phyloP scores from a whole-genome alignment of 176 grass and related monocot species.

The Hsuehochloa calcarea region DNA sequence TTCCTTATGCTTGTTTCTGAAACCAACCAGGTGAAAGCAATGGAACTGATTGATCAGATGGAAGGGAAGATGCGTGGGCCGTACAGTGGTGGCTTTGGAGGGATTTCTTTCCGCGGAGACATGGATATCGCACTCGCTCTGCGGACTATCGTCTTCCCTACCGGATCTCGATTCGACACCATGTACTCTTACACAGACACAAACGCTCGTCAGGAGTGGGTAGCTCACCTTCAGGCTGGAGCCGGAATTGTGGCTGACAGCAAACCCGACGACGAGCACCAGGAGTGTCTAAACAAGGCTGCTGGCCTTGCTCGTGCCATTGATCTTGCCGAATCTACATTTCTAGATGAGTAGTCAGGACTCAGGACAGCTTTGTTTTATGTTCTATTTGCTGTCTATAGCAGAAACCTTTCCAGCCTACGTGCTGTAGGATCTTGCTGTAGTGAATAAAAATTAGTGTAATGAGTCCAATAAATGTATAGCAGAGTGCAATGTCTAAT shows the following conservation, averaged over 20 bases:
- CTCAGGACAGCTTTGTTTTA: background rate
- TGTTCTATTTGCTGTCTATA: background rate
- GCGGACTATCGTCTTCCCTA: slow-evolving; percentile 73
- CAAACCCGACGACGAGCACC: slow-evolving; percentile 65
- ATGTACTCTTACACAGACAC: slow-evolving; percentile 51
- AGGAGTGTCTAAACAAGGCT: slow-evolving; percentile 83
- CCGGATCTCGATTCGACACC: slow-evolving; percentile 42
- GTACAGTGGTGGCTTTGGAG: slow-evolving; percentile 78
- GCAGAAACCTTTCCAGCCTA: background rate
- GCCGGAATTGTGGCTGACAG: slow-evolving; percentile 84
- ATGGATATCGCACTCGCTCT: slow-evolving; percentile 81
- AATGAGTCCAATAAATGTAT: slow-evolving; percentile 31
- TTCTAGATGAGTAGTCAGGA: slow-evolving; percentile 36
- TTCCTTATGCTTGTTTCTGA: background rate
- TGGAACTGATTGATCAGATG: slow-evolving; percentile 84
- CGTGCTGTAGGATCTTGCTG: background rate
- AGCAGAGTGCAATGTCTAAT: background rate
- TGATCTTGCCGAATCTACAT: slow-evolving; percentile 77
- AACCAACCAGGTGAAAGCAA: slow-evolving; percentile 69
- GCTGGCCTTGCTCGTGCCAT: slow-evolving; percentile 59
- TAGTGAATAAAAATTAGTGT: background rate
- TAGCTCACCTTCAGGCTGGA: slow-evolving; percentile 72
- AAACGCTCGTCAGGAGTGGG: slow-evolving; percentile 58
- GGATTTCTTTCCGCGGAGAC: slow-evolving; percentile 68
- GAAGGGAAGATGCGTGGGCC: slow-evolving; percentile 74